Evolutionary conservation across 73 alveolate species (phyloP).

Genomic region (Tetrahymena malaccensis): DNA sequence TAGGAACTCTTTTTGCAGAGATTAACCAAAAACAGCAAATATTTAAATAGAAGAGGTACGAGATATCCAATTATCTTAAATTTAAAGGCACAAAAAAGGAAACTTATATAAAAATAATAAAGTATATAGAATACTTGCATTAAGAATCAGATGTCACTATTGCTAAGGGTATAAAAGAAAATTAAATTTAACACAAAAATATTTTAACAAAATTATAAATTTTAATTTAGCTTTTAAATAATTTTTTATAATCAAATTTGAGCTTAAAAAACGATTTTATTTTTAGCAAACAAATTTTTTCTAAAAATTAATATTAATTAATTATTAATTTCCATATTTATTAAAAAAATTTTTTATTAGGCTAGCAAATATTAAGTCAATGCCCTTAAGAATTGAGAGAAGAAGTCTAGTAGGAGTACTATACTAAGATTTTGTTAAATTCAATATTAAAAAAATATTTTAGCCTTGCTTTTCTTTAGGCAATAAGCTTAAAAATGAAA

Average conservation of each 20-base stretch:
- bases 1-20: neutral
- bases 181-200: too few species aligned
- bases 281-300: too few species aligned
- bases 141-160: neutral
- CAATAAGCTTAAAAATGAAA: neutral
- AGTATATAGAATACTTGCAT: neutral
- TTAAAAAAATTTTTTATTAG: too few species aligned
- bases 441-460: neutral
- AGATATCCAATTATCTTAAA: neutral
- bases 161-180: neutral
- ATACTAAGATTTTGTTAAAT: neutral
- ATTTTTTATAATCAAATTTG: too few species aligned
- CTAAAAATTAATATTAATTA: too few species aligned
- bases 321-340: too few species aligned
- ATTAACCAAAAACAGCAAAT: neutral
- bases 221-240: too few species aligned
- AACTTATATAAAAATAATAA: neutral
- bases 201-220: too few species aligned
- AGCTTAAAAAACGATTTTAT: too few species aligned
- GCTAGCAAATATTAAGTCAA: neutral
- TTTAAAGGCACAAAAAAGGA: neutral
- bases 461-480: neutral
- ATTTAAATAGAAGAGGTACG: neutral
- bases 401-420: neutral
- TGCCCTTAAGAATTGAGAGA: neutral